These are phyloP conservation scores for Nemania bipapillata DNA, from an alignment of 2,329 filamentous ascomycete genomes.

Conservation along the genomic window DNA sequence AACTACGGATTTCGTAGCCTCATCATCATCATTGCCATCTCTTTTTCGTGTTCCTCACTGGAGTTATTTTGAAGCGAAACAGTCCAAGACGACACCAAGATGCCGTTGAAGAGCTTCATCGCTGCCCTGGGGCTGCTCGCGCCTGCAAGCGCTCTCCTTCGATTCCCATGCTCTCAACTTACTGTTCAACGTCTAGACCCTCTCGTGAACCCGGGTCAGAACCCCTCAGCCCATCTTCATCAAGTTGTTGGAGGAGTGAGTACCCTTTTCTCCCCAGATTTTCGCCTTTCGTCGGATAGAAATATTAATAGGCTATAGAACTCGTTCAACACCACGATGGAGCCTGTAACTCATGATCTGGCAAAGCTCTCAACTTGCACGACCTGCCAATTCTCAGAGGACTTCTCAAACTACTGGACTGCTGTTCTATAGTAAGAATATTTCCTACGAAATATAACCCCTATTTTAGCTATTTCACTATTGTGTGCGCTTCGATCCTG, in stretches of 20 bases:
- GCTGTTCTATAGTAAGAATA: conserved; percentile 46
- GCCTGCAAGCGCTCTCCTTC: conserved; percentile 44
- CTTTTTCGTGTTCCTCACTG: neutral
- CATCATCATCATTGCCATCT: neutral
- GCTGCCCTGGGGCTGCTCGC: conserved; percentile 35
- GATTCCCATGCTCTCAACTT: conserved; percentile 48
- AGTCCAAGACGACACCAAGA: conserved; percentile 13
- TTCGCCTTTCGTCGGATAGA: neutral
- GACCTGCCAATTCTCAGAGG: conserved; percentile 38
- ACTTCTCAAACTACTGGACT: conserved; percentile 50
- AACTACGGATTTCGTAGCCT: neutral
- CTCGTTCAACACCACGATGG: conserved; percentile 61
- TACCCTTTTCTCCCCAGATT: neutral
- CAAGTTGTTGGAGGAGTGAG: conserved; percentile 65
- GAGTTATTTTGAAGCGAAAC: neutral
- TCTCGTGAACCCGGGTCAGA: conserved; percentile 57
- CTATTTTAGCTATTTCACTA: neutral
- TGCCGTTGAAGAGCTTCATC: conserved; percentile 32
- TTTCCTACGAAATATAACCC: neutral
- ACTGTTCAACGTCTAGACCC: conserved; percentile 54
- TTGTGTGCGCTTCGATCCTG: too few species aligned
- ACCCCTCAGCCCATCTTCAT: conserved; percentile 67
- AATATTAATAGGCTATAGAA: conserved; percentile 48
- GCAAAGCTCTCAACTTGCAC: conserved; percentile 56
- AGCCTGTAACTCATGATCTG: conserved; percentile 49